phyloP scores from a whole-genome alignment of 768 basidiomycete genomes.

The Phylloporus arenicola region DNA sequence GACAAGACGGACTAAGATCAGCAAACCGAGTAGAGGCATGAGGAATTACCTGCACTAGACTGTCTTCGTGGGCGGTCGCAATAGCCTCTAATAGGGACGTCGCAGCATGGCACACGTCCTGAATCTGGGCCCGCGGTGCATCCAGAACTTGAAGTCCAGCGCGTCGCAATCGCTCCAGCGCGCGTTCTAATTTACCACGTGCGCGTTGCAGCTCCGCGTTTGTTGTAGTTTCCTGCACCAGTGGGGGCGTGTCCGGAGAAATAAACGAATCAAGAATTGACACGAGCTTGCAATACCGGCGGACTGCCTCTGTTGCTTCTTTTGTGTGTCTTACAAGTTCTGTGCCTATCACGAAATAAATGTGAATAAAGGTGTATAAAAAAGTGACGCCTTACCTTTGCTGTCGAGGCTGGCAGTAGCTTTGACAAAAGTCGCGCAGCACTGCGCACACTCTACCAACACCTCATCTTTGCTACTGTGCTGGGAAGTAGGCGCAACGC shows the following conservation, averaged over 20 bases:
- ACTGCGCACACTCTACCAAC: constrained; percentile 35
- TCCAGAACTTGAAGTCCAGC: constrained; percentile 47
- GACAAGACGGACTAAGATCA: neutral
- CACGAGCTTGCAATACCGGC: constrained; percentile 16
- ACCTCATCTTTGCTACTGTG: constrained; percentile 8
- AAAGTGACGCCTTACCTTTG: constrained; percentile 8
- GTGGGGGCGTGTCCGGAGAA: neutral
- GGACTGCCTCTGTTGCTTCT: constrained; percentile 14
- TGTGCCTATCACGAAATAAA: constrained; percentile 4
- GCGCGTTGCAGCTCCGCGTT: constrained; percentile 28
- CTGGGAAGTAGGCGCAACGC: neutral
- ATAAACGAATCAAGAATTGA: constrained; percentile 8
- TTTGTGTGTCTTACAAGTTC: constrained; percentile 18
- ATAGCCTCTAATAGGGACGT: constrained; percentile 35
- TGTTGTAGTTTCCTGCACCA: neutral
- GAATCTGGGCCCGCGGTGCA: constrained; percentile 6
- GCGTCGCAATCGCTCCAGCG: constrained; percentile 55
- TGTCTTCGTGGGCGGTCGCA: constrained; percentile 28
- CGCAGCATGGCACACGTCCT: constrained; percentile 9
- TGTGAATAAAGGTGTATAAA: neutral
- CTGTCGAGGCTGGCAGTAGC: constrained; percentile 33
- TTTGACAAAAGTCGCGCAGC: constrained; percentile 43
- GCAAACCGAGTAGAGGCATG: neutral
- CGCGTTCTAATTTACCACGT: constrained; percentile 52
- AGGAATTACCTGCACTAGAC: constrained; percentile 27